These are phyloP conservation scores for Chrysochromulina parva DNA, from an alignment of 78 protist genomes.

Conservation along the genomic window DNA sequence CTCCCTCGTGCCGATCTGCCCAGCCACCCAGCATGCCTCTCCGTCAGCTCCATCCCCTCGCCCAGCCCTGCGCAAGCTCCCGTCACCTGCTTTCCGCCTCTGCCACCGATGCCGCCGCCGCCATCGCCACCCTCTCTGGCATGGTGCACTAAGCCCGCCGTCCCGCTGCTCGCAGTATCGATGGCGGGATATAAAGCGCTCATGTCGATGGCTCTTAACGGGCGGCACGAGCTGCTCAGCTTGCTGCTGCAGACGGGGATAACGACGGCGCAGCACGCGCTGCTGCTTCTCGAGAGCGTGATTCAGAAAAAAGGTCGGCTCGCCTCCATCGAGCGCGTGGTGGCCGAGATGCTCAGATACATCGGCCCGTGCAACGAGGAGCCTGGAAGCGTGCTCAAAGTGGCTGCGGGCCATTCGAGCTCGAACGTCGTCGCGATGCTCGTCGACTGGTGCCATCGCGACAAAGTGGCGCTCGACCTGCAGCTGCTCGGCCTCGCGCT, in stretches of 20 bases:
- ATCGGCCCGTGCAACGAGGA: neutral
- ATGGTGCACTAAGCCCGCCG: too few species aligned
- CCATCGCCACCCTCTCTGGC: neutral
- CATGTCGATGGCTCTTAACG: neutral
- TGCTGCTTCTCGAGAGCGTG: slow-evolving; percentile 7
- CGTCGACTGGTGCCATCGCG: neutral
- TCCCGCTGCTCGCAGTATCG: neutral
- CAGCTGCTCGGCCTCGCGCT: neutral
- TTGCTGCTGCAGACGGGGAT: neutral
- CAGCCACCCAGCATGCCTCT: too few species aligned
- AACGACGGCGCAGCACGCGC: neutral
- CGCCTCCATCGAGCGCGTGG: neutral
- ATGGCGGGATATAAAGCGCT: neutral
- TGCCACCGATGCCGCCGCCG: too few species aligned
- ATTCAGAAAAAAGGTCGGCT: neutral
- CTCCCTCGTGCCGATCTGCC: too few species aligned
- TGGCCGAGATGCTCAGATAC: slow-evolving; percentile 1
- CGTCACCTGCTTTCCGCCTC: too few species aligned
- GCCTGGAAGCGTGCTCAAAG: neutral
- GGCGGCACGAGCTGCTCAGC: slow-evolving; percentile 19
- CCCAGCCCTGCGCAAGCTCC: too few species aligned
- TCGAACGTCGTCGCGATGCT: slow-evolving; percentile 4
- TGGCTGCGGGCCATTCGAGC: neutral
- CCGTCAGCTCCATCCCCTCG: too few species aligned
- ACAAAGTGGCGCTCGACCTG: neutral